A percentile compares a stretch with the other conserved stretches of the same genome.
phyloP scores from a whole-genome alignment of 208 protist genomes.

The Lotmaria passim region DNA sequence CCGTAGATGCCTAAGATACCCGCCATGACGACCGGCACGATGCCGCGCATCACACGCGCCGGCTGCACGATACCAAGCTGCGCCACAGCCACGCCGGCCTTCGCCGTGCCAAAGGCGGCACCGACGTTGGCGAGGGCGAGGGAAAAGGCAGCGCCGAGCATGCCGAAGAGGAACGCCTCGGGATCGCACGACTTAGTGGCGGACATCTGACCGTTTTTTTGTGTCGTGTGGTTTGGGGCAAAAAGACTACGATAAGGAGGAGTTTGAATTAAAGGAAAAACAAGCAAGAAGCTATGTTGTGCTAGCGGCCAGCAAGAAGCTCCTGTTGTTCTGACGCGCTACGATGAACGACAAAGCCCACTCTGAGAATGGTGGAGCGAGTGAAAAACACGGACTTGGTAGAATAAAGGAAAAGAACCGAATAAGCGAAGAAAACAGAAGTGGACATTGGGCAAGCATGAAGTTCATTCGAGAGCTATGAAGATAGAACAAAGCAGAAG shows the following conservation, averaged over 20 bases:
- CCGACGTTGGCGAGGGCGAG: slow-evolving; percentile 94
- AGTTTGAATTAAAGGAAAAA: no score
- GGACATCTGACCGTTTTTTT: slow-evolving; percentile 10
- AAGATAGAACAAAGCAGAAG: no score
- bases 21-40: slow-evolving; percentile 92
- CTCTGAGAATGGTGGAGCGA: no score
- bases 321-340: background rate
- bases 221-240: background rate
- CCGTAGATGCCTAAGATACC: slow-evolving; percentile 94
- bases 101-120: slow-evolving; percentile 98
- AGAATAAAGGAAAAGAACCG: background rate
- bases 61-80: slow-evolving; percentile 96
- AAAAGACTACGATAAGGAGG: background rate
- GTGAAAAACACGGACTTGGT: no score
- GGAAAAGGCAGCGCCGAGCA: slow-evolving; percentile 92
- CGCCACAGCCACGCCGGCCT: slow-evolving; percentile 96
- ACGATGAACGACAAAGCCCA: no score
- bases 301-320: no score
- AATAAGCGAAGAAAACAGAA: background rate
- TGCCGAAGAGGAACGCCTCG: slow-evolving; percentile 94
- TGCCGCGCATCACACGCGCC: slow-evolving; percentile 94
- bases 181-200: slow-evolving; percentile 52
- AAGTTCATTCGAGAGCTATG: no score
- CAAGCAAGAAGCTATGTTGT: no score
- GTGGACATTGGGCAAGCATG: background rate